Base-by-base conservation (phyloP, 192 early-diverging fungal genomes). In the Entophlyctis helioformis region DNA sequence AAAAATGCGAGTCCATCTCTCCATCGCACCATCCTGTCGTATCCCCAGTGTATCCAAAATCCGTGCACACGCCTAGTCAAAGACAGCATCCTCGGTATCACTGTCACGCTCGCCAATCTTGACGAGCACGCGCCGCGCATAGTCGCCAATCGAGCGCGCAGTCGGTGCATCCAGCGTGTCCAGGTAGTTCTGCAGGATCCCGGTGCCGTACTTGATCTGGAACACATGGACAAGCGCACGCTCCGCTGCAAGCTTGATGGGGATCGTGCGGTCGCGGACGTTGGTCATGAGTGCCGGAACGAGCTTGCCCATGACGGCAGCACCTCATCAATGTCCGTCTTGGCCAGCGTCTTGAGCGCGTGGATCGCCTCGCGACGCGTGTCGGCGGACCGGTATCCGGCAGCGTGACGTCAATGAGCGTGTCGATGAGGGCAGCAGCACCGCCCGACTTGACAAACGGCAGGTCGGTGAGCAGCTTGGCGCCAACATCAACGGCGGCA, bases 211-310 rank as follows among this genome's bases (percentile, higher is more conserved):
- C 5, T 63, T 55, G 44, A 93, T 50, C 18, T 82, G 66, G 27
- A 95, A 48, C 12, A 78, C 42, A 43, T 86, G 76, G 22, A 91
- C 46, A 50, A 92, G 55, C 5, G 86, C 72, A 15, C 85, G 70
- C 59, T 95, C 91, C 0, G 86, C 81, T 4, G 87, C 84, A 36
- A 89, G 53, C 57, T 94, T 95, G 42, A 94, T 72, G 6, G 87
- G 78, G 32, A 85, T 74, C 16, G 72, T 80, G 36, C 88, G 77
- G 46, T 89, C 85, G 11, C 85, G 78, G 12, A 85, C 87, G 54
- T 66, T 72, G 2, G 53, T 45, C 75, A 94, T 83, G 4, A 81
- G 66, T 0, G 74, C 67, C 0, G 80, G 66, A 9, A 92, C 74
- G 8, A 88, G 39, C 1, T 55, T 34, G 4, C 42, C 42, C 36